Base-by-base conservation (phyloP, 352 stramenopile genomes). In the Halophytophthora polymorphica region DNA sequence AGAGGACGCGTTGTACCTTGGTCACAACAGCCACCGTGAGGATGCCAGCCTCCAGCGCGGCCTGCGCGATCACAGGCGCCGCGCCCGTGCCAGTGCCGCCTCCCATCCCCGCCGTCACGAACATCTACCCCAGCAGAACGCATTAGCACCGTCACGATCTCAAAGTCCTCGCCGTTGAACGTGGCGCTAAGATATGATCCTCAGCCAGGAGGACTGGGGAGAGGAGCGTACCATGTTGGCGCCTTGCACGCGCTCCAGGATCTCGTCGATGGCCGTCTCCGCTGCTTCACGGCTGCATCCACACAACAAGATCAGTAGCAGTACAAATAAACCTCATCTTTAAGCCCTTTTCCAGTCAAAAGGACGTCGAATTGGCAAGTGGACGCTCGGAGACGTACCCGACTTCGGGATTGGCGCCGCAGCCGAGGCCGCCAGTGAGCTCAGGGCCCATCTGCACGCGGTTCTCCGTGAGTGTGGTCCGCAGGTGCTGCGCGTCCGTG, bases 401-500 rank as follows among this genome's bases (percentile, higher is more conserved):
- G 45, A 90, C 72, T 42, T 94, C 81, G 19, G 83, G 83, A 36
- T 94, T 94, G 28, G 83, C 83, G 5, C 83, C 83, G 60, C 81
- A 92, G 12, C 83, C 83, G 4, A 94, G 62, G 11, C 83, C 83
- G 39, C 85, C 75, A 37, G 88, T 96, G 51, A 96, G 63, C 23
- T 94, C 83, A 13, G 88, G 85, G 2, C 79, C 81, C 83, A 94
- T 94, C 58, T 96, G 88, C 55, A 96, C 69, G 42, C 88, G 83
- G 59, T 96, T 96, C 49, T 96, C 86, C 21, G 88, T 96, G 33
- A 96, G 60, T 13, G 84, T 95, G 46, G 85, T 96, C 51, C 86
- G 85, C 50, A 96, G 61, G 45, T 96, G 88, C 75, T 96, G 88
- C 33, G 88, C 84, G 44, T 96, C 88, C 36, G 88, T 96, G 68